Evolutionary conservation across 495 filamentous ascomycete species (phyloP).

Genomic region (Pyrenopolyporus hunteri): DNA sequence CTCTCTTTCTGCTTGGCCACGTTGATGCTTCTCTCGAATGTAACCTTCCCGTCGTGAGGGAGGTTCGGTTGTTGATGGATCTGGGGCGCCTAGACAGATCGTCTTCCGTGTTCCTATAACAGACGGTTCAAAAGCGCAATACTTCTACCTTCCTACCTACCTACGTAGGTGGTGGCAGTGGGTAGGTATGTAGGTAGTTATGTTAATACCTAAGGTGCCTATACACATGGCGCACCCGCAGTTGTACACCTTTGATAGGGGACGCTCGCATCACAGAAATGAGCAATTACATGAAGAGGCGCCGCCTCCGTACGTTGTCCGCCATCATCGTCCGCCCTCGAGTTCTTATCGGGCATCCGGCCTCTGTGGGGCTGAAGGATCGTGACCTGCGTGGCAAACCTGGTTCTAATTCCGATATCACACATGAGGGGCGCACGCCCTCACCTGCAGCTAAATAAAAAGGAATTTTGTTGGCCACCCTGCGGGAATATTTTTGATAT

Average conservation of each 20-base stretch:
- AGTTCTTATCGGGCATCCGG: constrained; percentile 30
- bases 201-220: constrained; percentile 14
- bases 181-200: no score
- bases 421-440: constrained; percentile 11
- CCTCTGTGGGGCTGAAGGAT: constrained; percentile 29
- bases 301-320: constrained; percentile 21
- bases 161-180: not conserved
- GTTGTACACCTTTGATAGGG: not conserved
- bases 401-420: constrained; percentile 18
- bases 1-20: constrained; percentile 5
- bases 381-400: constrained; percentile 10
- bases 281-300: not conserved
- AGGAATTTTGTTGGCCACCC: constrained; percentile 21
- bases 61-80: not conserved
- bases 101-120: constrained; percentile 6
- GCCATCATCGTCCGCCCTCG: constrained; percentile 26
- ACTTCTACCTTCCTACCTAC: no score
- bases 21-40: constrained; percentile 6
- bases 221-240: no score
- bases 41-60: not conserved
- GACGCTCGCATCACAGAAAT: constrained; percentile 10
- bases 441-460: constrained; percentile 11
- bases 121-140: no score
- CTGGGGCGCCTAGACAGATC: not conserved
- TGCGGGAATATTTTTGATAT: constrained; percentile 7